These are phyloP conservation scores for Benincasa hispida DNA, from an alignment of 306 rosid genomes.

Conservation along the genomic window DNA sequence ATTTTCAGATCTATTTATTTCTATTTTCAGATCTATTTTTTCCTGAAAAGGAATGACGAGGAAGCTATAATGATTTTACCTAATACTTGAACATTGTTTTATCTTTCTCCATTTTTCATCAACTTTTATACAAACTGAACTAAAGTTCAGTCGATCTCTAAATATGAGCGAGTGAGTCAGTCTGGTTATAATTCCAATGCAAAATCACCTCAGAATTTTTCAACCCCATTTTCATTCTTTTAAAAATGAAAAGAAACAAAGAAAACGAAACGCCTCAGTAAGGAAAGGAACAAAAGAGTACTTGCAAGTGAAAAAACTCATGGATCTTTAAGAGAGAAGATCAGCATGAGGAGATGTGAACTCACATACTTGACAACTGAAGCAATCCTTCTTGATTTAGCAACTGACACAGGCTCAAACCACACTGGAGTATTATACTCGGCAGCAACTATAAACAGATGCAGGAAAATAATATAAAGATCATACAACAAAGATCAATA, in stretches of 20 bases:
- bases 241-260: neutral
- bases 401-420: conserved; percentile 94
- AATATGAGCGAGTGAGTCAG: neutral
- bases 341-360: conserved; percentile 15
- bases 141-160: neutral
- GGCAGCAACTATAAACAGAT: conserved; percentile 46
- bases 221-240: neutral
- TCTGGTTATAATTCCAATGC: neutral
- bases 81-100: neutral
- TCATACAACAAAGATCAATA: conserved; percentile 1
- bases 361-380: conserved; percentile 71
- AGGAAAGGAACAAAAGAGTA: neutral
- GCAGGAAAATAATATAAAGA: neutral
- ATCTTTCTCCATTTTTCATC: neutral
- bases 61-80: neutral
- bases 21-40: neutral
- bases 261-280: neutral
- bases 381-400: conserved; percentile 65
- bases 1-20: neutral
- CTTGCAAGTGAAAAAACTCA: neutral
- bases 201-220: neutral
- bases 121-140: neutral
- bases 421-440: conserved; percentile 54
- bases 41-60: neutral
- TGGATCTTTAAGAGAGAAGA: neutral